Evolutionary conservation across 75 land plant genomes (phyloP), one percentile per base, ranked within the genome.

Genomic region (Cupressus sempervirens): DNA sequence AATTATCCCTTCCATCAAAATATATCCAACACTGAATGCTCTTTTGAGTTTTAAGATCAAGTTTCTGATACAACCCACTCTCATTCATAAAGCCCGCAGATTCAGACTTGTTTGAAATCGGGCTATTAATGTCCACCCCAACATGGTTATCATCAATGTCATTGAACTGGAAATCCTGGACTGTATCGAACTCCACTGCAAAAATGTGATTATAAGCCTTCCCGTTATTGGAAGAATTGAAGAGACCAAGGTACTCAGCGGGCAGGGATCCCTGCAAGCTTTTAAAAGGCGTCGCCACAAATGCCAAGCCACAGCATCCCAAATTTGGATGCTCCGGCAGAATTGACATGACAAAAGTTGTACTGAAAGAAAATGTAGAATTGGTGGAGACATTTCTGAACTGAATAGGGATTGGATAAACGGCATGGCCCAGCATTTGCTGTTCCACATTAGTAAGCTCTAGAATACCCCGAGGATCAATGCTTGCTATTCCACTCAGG

Each of bases 121-220:
- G 14, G 83, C 84, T 82, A 76, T 93, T 88, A 75, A 93, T 23
- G 80, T 93, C 88, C 26, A 94, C 75, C 13, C 96, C 95, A 23
- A 94, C 93, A 76, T 92, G 96, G 76, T 93, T 93, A 48, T 83
- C 88, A 82, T 92, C 67, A 26, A 91, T 92, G 54, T 94, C 95
- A 0, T 35, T 13, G 54, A 93, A 88, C 73, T 90, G 91, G 20
- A 86, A 68, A 84, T 88, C 88, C 84, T 85, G 58, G 34, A 87
- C 87, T 4, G 93, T 90, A 84, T 94, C 96, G 82, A 94, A 92
- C 53, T 94, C 96, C 62, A 94, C 87, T 12, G 92, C 93, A n/a
- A 94, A 86, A 9, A 92, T 20, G 52, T 93, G 94, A 83, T 93
- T 88, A 73, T 87, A 56, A 32, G 14, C 50, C 40, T 83, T 83